Evolutionary conservation across 2,329 filamentous ascomycete genomes (phyloP), one percentile per base, ranked within the genome.

Genomic region (Aphanocladium album): DNA sequence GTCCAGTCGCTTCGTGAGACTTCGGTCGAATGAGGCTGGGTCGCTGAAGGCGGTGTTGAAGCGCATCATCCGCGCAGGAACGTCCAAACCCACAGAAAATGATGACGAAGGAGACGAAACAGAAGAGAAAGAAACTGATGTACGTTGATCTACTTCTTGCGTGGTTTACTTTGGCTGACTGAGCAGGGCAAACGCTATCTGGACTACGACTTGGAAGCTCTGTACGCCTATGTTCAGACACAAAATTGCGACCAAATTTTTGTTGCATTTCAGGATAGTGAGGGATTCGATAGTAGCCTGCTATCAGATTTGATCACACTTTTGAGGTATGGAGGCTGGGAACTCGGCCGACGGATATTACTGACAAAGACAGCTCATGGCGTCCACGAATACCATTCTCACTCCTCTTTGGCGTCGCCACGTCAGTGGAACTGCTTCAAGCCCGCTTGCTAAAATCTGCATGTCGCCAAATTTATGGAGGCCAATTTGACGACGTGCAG

Each of bases 381-480:
- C 81, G 84, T 9, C 84, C 89, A 65, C 87, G 89, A 25, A 89
- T 95, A 51, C 88, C 88, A 0, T 92, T 95, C 64, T 84, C 89
- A 1, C 77, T 92, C 1, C 77, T 96, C 1, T 90, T 95, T 67
- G 90, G 90, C 46, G 83, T 96, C 60, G 90, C 90, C 30, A 95
- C 91, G 0, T 93, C 90, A 1, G 84, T 92, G 37, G 89, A 93
- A 64, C 83, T 91, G 37, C 87, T 95, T 62, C 88, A 92, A 69
- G 87, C 89, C 56, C 83, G 90, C 17, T 76, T 95, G 19, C 80
- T 89, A 30, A 88, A 88, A 68, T 83, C 83, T 16, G 87, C 88
- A 1, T 84, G 88, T 63, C 84, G 85, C 53, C 82, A 82, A 62
- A 79, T 95, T 1, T 79, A 87, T 55, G 90, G 90, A 5, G 81